Evolutionary conservation across 139 green algal genomes (phyloP).

Genomic region (Chlorella ohadii): DNA sequence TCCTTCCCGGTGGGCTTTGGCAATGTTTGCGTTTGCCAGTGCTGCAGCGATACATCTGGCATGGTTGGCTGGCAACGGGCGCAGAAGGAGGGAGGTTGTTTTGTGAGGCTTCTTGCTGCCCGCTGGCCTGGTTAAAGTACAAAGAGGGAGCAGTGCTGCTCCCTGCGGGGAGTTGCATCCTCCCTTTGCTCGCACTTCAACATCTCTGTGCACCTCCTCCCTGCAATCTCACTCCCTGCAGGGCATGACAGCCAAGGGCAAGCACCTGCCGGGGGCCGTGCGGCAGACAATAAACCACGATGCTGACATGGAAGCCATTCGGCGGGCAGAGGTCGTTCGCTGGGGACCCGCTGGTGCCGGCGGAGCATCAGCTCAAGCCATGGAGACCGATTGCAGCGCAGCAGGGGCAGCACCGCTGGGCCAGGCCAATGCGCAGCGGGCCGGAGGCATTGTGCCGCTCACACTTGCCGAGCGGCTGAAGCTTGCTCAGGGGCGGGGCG

Average conservation of each 20-base stretch:
- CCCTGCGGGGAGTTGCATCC: too few relatives aligned
- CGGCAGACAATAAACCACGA: slow-evolving; percentile 81
- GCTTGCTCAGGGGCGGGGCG: slow-evolving; percentile 1
- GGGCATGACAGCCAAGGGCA: slow-evolving; percentile 12
- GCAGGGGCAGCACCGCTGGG: neutral
- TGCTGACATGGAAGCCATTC: slow-evolving; percentile 73
- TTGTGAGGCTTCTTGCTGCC: neutral
- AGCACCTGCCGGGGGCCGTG: slow-evolving; percentile 62
- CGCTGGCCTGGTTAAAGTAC: neutral
- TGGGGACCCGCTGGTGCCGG: neutral
- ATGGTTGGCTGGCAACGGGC: too few relatives aligned
- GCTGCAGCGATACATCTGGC: too few relatives aligned
- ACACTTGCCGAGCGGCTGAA: slow-evolving; percentile 53
- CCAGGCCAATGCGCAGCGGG: slow-evolving; percentile 4
- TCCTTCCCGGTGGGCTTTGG: slow-evolving; percentile 43
- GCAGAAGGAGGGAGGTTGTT: too few relatives aligned
- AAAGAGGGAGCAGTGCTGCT: too few relatives aligned
- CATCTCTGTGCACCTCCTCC: neutral
- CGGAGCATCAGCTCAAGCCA: neutral
- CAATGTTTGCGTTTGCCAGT: too few relatives aligned
- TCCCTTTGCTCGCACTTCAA: too few relatives aligned
- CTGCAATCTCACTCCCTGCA: neutral
- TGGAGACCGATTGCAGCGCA: neutral
- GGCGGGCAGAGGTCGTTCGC: slow-evolving; percentile 55
- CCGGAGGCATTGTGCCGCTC: slow-evolving; percentile 24